Percentiles rank a stretch among this genome's conserved stretches.
Conservation (phyloP, 1,284 basidiomycete species). For the Rhodotorula sp. region DNA sequence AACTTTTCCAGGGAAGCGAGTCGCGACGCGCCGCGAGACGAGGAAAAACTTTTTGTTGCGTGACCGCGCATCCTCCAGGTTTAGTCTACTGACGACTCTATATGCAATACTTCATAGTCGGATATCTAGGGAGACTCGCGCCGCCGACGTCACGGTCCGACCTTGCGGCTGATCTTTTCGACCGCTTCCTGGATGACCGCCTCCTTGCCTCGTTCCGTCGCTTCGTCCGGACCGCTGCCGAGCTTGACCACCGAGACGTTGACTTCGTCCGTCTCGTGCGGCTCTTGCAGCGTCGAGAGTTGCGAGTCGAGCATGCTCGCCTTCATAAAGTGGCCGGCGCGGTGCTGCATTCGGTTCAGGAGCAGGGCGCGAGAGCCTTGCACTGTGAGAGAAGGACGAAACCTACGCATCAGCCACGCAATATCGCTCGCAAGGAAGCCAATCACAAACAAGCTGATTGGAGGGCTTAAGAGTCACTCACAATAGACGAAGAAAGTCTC, state of each 20-base stretch:
- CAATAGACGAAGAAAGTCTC: conserved; percentile 76
- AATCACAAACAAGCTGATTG: not conserved
- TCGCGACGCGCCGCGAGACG: conserved; percentile 3
- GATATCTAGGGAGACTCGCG: not conserved
- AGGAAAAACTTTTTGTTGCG: not conserved
- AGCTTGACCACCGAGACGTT: conserved; percentile 29
- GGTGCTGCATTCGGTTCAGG: conserved; percentile 64
- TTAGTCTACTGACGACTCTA: not conserved
- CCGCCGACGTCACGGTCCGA: not conserved
- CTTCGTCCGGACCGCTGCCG: conserved; percentile 24
- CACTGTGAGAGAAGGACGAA: conserved; percentile 47
- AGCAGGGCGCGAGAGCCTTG: conserved; percentile 66
- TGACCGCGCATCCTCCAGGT: no score
- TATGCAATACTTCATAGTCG: not conserved
- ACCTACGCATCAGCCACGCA: not conserved
- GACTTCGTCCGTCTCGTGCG: conserved; percentile 25
- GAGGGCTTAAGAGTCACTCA: conserved; percentile 7
- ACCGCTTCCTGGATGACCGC: conserved; percentile 16
- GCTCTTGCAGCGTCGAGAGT: conserved; percentile 66
- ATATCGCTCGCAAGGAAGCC: no score
- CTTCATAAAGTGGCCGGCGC: conserved; percentile 87
- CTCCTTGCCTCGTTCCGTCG: conserved; percentile 31
- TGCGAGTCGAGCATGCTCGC: conserved; percentile 82
- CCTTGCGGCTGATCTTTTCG: not conserved
- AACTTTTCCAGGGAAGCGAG: not conserved